Percentiles rank a stretch among this genome's conserved stretches.
These are phyloP conservation scores for Lyophyllum semitale DNA, from an alignment of 768 basidiomycete species.

Conservation along the genomic window DNA sequence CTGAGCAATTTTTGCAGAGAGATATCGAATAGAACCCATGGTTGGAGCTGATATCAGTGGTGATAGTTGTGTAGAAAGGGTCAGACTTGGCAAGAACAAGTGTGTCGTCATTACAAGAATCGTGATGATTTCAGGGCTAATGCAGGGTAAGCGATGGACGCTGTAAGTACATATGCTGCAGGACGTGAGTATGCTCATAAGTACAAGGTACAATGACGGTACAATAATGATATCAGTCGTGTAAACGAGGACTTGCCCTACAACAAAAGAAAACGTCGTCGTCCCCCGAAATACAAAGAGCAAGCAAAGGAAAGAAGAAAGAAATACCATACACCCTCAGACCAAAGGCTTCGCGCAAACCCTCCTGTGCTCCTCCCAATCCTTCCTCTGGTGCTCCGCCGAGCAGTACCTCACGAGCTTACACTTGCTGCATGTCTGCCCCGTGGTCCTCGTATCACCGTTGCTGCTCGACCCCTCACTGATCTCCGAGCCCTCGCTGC, in stretches of 20 bases:
- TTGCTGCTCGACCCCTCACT: slow-evolving; percentile 34
- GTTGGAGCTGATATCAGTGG: slow-evolving; percentile 2
- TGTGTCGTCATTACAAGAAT: neutral
- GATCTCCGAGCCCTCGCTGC: slow-evolving; percentile 45
- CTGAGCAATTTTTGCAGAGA: slow-evolving; percentile 74
- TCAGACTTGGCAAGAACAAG: neutral
- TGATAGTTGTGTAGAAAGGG: neutral
- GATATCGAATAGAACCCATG: slow-evolving; percentile 58
- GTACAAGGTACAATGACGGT: slow-evolving; percentile 2
- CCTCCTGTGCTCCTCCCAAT: slow-evolving; percentile 78
- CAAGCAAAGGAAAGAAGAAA: slow-evolving; percentile 1
- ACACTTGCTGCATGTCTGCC: slow-evolving; percentile 76
- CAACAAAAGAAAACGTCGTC: neutral
- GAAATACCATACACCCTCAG: slow-evolving; percentile 1
- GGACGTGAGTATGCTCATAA: neutral
- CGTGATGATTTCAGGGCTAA: neutral
- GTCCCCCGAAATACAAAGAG: neutral
- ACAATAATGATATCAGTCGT: slow-evolving; percentile 10
- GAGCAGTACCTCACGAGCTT: slow-evolving; percentile 80
- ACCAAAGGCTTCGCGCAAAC: slow-evolving; percentile 49
- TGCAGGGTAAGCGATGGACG: neutral
- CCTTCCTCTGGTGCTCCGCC: slow-evolving; percentile 69
- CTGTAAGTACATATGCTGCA: neutral
- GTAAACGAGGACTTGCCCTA: neutral
- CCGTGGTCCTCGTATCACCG: slow-evolving; percentile 32